A percentile compares a stretch with the other conserved stretches of the same genome.
These are phyloP conservation scores for Carex myosuroides DNA, from an alignment of 176 grass and related monocot genomes.

Conservation along the genomic window DNA sequence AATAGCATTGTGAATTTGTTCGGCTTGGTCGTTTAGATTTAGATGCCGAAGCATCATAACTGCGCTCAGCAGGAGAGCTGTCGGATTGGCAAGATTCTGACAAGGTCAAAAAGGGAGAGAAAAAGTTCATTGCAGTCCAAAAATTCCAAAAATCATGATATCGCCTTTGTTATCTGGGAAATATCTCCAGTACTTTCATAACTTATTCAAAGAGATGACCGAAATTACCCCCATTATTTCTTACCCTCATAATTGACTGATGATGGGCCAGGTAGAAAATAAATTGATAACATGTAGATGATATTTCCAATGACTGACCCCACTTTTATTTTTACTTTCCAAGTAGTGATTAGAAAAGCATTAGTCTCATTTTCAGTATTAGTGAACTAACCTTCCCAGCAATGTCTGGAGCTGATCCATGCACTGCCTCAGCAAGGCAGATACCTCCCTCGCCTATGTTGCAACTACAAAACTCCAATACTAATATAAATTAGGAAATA, in stretches of 20 bases:
- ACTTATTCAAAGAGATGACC: neutral
- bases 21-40: slow-evolving; percentile 69
- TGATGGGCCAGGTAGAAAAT: neutral
- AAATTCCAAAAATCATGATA: neutral
- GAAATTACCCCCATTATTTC: neutral
- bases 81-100: slow-evolving; percentile 95
- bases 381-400: slow-evolving; percentile 64
- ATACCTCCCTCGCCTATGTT: slow-evolving; percentile 98
- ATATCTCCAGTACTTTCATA: neutral
- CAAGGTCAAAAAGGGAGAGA: neutral
- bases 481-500: slow-evolving; percentile 4
- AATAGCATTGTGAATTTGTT: slow-evolving; percentile 80
- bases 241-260: neutral
- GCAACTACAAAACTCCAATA: slow-evolving; percentile 40
- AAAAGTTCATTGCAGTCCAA: neutral
- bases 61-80: slow-evolving; percentile 82
- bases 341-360: neutral
- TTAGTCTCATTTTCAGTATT: neutral
- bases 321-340: neutral
- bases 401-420: slow-evolving; percentile 97
- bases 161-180: neutral
- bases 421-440: slow-evolving; percentile 91
- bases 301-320: neutral
- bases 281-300: neutral
- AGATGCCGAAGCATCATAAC: slow-evolving; percentile 98